These are phyloP conservation scores for Salvia sclarea DNA, from an alignment of 305 asterid genomes.

Conservation along the genomic window DNA sequence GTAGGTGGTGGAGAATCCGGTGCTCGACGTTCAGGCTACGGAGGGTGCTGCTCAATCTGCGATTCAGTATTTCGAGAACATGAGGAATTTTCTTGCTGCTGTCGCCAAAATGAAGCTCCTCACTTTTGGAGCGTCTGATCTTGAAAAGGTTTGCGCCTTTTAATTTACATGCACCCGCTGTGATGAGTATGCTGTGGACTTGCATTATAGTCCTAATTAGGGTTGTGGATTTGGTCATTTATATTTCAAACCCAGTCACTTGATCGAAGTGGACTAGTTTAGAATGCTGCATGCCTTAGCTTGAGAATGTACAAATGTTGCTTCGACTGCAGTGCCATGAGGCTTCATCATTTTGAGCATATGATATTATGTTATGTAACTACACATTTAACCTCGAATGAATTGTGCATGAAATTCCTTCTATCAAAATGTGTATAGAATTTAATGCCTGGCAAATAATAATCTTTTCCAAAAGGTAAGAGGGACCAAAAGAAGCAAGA, in stretches of 20 bases:
- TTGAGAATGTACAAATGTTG: slow-evolving; percentile 1
- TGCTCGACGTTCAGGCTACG: slow-evolving; percentile 63
- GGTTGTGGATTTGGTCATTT: not conserved
- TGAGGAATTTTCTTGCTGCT: slow-evolving; percentile 82
- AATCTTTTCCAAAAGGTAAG: not conserved
- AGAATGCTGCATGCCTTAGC: slow-evolving; percentile 4
- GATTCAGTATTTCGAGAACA: slow-evolving; percentile 90
- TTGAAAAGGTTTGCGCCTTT: slow-evolving; percentile 68
- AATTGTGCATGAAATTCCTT: not conserved
- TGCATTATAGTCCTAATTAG: not conserved
- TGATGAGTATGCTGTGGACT: slow-evolving; percentile 10
- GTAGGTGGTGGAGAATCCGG: slow-evolving; percentile 90
- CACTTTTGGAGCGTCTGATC: slow-evolving; percentile 85
- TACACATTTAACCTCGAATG: not conserved
- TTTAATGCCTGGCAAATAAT: not conserved
- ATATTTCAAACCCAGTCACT: not conserved
- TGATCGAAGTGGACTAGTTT: not conserved
- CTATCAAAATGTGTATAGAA: not conserved
- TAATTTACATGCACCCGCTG: not conserved
- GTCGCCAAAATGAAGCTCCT: slow-evolving; percentile 86
- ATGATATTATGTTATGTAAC: not conserved
- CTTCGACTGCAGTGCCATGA: not conserved
- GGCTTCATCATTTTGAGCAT: slow-evolving; percentile 5
- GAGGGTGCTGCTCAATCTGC: slow-evolving; percentile 95
- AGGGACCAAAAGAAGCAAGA: not conserved